phyloP scores from a whole-genome alignment of 768 basidiomycete species.

The Tulasnella sp. region DNA sequence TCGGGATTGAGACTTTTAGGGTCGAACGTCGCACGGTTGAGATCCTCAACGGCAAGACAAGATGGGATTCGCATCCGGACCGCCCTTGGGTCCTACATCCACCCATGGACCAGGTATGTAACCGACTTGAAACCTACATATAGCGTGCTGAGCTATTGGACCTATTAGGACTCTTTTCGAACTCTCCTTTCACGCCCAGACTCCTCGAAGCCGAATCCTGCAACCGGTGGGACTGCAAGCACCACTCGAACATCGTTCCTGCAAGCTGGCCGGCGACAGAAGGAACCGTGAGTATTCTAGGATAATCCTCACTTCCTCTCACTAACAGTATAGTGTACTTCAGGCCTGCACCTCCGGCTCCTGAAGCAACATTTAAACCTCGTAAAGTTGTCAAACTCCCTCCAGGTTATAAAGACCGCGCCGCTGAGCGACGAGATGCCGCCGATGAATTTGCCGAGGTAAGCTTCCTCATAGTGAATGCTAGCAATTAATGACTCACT shows the following conservation, averaged over 20 bases:
- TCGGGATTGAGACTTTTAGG: background rate
- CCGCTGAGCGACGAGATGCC: conserved; percentile 58
- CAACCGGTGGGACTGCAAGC: no score
- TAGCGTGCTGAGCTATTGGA: background rate
- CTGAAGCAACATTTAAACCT: conserved; percentile 65
- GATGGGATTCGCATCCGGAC: background rate
- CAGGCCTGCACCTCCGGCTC: background rate
- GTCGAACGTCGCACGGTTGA: background rate
- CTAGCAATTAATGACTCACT: background rate
- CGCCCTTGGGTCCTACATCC: background rate
- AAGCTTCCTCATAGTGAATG: conserved; percentile 10
- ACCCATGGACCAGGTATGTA: background rate
- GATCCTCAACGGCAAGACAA: background rate
- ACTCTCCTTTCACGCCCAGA: background rate
- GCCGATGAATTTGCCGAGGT: conserved; percentile 69
- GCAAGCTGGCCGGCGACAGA: background rate
- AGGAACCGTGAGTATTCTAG: background rate
- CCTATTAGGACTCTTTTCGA: background rate
- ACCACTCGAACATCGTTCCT: background rate
- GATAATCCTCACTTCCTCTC: background rate
- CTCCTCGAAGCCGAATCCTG: background rate
- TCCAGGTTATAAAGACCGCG: conserved; percentile 58
- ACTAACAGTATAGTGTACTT: background rate
- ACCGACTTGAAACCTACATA: background rate
- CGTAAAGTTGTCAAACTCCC: conserved; percentile 60